These are phyloP conservation scores for Penicillium goetzii DNA, from an alignment of 495 filamentous ascomycete species.

Conservation along the genomic window DNA sequence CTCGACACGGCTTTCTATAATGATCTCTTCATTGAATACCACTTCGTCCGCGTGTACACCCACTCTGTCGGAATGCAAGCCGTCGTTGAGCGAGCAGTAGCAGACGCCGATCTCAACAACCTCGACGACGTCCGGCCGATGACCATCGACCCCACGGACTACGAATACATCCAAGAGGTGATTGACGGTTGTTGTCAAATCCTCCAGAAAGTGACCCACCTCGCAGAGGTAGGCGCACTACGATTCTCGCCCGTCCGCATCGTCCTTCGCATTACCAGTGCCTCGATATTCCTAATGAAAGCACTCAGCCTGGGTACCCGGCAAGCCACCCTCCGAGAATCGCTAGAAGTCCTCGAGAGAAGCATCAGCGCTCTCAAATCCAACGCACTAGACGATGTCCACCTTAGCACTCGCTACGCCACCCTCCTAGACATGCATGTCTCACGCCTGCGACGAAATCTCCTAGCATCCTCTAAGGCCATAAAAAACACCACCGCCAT, in stretches of 20 bases:
- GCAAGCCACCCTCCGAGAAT: slow-evolving; percentile 51
- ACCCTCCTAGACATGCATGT: slow-evolving; percentile 54
- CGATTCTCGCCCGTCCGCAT: slow-evolving; percentile 57
- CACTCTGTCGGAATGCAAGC: slow-evolving; percentile 61
- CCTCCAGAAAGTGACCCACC: slow-evolving; percentile 49
- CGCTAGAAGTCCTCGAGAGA: slow-evolving; percentile 52
- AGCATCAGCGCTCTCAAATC: slow-evolving; percentile 52
- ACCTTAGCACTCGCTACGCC: slow-evolving; percentile 56
- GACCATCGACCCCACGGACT: slow-evolving; percentile 57
- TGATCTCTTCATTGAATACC: slow-evolving; percentile 56
- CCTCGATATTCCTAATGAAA: slow-evolving; percentile 59
- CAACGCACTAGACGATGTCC: slow-evolving; percentile 57
- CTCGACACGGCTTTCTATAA: slow-evolving; percentile 49
- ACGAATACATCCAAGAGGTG: slow-evolving; percentile 60
- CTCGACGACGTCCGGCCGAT: slow-evolving; percentile 45
- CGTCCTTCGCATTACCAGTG: slow-evolving; percentile 55
- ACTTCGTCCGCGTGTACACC: slow-evolving; percentile 58
- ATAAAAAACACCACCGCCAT: slow-evolving; percentile 15
- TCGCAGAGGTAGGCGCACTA: slow-evolving; percentile 46
- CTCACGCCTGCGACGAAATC: slow-evolving; percentile 46
- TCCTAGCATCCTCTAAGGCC: slow-evolving; percentile 43
- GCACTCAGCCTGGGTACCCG: slow-evolving; percentile 54
- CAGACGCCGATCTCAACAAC: slow-evolving; percentile 44
- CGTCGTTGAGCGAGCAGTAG: slow-evolving; percentile 50
- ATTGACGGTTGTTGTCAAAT: slow-evolving; percentile 58